These are phyloP conservation scores for Phytophthora tubulina DNA, from an alignment of 352 stramenopile species.

Conservation along the genomic window DNA sequence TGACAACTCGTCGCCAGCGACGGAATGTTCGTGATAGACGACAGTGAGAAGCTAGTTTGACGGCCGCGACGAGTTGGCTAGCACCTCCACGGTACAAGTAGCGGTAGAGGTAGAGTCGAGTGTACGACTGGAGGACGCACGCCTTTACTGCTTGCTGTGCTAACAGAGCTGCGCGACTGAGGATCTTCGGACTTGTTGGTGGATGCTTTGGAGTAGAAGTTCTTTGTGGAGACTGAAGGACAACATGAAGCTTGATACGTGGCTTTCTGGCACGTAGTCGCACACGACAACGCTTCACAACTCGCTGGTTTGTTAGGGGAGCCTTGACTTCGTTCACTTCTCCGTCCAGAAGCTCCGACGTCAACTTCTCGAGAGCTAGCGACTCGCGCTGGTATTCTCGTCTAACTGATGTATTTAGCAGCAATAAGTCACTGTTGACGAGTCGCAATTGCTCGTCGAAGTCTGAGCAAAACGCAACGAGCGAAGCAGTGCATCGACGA, in stretches of 20 bases:
- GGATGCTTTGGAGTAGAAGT: neutral
- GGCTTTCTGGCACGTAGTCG: slow-evolving; percentile 16
- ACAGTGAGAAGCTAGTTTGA: slow-evolving; percentile 28
- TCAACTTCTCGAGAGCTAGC: slow-evolving; percentile 34
- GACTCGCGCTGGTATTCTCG: slow-evolving; percentile 34
- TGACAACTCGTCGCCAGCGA: slow-evolving; percentile 10
- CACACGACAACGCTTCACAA: slow-evolving; percentile 1
- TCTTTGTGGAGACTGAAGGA: neutral
- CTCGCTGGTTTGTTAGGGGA: neutral
- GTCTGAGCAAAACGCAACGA: slow-evolving; percentile 31
- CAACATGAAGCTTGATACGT: slow-evolving; percentile 29
- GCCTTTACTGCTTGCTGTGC: slow-evolving; percentile 34
- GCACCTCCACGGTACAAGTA: slow-evolving; percentile 28
- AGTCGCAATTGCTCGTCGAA: slow-evolving; percentile 37
- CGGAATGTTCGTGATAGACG: slow-evolving; percentile 22
- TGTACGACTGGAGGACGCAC: slow-evolving; percentile 36
- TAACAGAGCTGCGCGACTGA: slow-evolving; percentile 26
- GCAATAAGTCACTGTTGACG: slow-evolving; percentile 22
- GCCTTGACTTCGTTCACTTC: neutral
- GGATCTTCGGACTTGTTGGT: slow-evolving; percentile 9
- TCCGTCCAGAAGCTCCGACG: slow-evolving; percentile 18
- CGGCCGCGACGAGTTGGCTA: slow-evolving; percentile 31
- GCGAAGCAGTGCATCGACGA: slow-evolving; percentile 7
- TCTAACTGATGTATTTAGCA: slow-evolving; percentile 25
- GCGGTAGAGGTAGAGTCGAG: slow-evolving; percentile 36